A percentile compares a stretch with the other conserved stretches of the same genome.
phyloP scores from a whole-genome alignment of 2,329 filamentous ascomycete species.

The Microsporum ferrugineum region DNA sequence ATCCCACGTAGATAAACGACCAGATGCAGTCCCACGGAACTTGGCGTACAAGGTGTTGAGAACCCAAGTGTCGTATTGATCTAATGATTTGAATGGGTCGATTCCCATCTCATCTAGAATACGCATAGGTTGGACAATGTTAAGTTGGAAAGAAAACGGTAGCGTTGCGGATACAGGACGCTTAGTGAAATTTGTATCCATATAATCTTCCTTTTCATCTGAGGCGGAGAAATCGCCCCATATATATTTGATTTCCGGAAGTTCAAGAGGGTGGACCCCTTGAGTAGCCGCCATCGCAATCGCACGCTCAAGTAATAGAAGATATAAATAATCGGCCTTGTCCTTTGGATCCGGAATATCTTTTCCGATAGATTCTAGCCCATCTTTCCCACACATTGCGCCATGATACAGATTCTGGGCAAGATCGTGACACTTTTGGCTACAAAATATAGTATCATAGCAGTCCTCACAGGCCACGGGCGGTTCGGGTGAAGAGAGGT shows the following conservation, averaged over 20 bases:
- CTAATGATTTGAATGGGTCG: constrained; percentile 43
- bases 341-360: constrained; percentile 47
- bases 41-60: constrained; percentile 88
- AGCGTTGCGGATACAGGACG: constrained; percentile 33
- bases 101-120: constrained; percentile 53
- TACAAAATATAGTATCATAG: constrained; percentile 51
- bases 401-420: constrained; percentile 48
- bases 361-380: constrained; percentile 46
- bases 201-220: constrained; percentile 14
- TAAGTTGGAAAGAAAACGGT: constrained; percentile 50
- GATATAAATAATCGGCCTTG: constrained; percentile 48
- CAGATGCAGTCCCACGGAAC: constrained; percentile 84
- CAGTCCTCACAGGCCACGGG: constrained; percentile 44
- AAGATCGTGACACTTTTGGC: constrained; percentile 43
- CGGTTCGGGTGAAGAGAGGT: constrained; percentile 33
- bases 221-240: constrained; percentile 51
- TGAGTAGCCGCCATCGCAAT: constrained; percentile 52
- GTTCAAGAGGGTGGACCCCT: constrained; percentile 46
- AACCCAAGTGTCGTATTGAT: constrained; percentile 44
- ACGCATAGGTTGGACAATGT: constrained; percentile 48
- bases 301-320: constrained; percentile 47
- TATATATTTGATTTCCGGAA: constrained; percentile 51
- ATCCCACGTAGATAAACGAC: constrained; percentile 62
- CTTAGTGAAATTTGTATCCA: constrained; percentile 2
- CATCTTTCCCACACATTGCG: constrained; percentile 45